Percentiles rank a stretch among this genome's conserved stretches.
These are phyloP conservation scores for Heimioporus retisporus DNA, from an alignment of 1,284 basidiomycete species.

Conservation along the genomic window DNA sequence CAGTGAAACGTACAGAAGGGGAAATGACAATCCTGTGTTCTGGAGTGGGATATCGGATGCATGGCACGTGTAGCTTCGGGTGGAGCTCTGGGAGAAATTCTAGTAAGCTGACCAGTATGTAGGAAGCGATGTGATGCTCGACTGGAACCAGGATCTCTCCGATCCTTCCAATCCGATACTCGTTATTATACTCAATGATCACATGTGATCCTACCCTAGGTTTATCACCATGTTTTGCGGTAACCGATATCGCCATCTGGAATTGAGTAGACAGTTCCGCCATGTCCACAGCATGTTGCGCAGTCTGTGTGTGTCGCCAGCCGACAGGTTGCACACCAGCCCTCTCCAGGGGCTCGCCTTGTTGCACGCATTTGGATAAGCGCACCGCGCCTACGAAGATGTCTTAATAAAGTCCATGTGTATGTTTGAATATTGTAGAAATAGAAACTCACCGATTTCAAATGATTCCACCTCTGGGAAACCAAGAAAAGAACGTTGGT, in stretches of 20 bases:
- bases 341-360: neutral
- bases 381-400: neutral
- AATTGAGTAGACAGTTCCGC: neutral
- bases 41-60: neutral
- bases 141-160: neutral
- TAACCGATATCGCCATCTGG: neutral
- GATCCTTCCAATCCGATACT: neutral
- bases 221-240: neutral
- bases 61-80: neutral
- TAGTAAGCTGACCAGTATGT: neutral
- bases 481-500: constrained; percentile 3
- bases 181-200: neutral
- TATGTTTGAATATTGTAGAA: no score
- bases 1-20: neutral
- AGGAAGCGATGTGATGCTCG: neutral
- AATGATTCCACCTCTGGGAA: neutral
- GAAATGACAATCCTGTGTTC: neutral
- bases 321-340: neutral
- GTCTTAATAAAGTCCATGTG: no score
- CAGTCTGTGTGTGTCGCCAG: neutral
- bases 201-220: neutral
- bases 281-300: neutral
- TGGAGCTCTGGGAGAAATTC: neutral
- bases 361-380: neutral
- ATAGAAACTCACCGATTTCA: neutral